phyloP scores from a whole-genome alignment of 78 protist species.

The Dictyostelium intermedium region DNA sequence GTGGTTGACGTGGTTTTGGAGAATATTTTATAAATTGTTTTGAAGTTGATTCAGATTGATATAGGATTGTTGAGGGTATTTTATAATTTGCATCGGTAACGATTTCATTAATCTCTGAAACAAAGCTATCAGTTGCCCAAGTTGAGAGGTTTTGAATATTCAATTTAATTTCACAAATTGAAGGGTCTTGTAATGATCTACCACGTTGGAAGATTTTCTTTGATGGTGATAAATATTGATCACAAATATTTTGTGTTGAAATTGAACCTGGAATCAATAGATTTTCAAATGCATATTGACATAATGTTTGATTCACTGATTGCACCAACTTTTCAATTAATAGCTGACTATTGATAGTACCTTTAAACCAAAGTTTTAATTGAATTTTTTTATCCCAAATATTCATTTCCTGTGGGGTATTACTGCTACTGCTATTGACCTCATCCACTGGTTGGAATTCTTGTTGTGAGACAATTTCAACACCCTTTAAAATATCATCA shows the following conservation, averaged over 20 bases:
- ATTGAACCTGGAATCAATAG: conserved; percentile 1
- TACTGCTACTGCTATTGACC: neutral
- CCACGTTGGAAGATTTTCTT: conserved; percentile 1
- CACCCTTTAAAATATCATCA: conserved; percentile 12
- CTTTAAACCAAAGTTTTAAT: conserved; percentile 50
- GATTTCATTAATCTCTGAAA: conserved; percentile 42
- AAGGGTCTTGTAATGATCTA: neutral
- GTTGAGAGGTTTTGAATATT: conserved; percentile 36
- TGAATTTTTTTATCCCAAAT: conserved; percentile 21
- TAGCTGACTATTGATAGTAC: conserved; percentile 32
- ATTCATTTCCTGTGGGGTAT: neutral
- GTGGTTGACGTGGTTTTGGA: conserved; percentile 3
- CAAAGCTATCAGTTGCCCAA: conserved; percentile 63
- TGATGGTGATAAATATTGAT: conserved; percentile 12
- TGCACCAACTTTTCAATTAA: conserved; percentile 33
- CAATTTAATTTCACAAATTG: conserved; percentile 21
- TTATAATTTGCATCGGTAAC: conserved; percentile 48
- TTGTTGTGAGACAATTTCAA: neutral
- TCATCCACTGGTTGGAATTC: neutral
- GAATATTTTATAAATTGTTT: neutral
- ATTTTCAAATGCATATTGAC: conserved; percentile 58
- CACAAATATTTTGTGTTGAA: neutral
- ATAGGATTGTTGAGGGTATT: conserved; percentile 41
- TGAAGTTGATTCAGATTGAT: neutral
- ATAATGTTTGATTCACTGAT: conserved; percentile 50